Base-by-base conservation (phyloP, 2,329 filamentous ascomycete species). In the Fusarium subtropicale region DNA sequence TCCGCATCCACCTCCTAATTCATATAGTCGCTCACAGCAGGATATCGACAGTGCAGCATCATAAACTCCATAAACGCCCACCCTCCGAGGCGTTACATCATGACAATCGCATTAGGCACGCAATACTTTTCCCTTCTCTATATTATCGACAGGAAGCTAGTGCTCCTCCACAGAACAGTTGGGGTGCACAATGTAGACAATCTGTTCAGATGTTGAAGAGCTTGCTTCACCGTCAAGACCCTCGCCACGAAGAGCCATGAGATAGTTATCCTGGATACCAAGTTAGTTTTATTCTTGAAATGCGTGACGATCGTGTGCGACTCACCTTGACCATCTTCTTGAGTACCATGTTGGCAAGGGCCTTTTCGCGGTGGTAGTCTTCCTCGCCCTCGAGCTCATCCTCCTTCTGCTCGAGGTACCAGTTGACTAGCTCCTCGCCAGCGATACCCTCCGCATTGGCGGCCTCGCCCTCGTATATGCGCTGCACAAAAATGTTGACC, bases 261-360 rank as follows among this genome's bases (percentile, higher is more conserved):
- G 86, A 22, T 97, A 94, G 72, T 97, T 94, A 71, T 97, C 94
- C 81, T 94, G 80, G 78, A 41, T 31, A n/a, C 10, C 3, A 38
- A 39, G 71, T 81, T 71, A 83, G 76, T 39, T 33, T 80, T 26
- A 7, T 10, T 7, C 12, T 41, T 45, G 8, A 20, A 28, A n/a
- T 5, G 8, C 24, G 16, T 15, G 20, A 4, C 28, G 5, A 28
- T 41, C 26, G 41, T 36, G 31, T 31, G 41, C 50, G 67, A 81
- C 88, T 76, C 84, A 96, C 94, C 90, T 96, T 97, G 76, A 97
- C 92, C 91, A 98, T 97, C 80, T 93, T 91, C 86, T 92, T 97
- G 72, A 99, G 81, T 55, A 99, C 95, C 87, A 97, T 96, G 77
- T 84, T 87, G 16, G 90, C 91, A 58, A 97, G 81, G 5, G 84